Percentiles rank a stretch among this genome's conserved stretches.
phyloP scores from a whole-genome alignment of 78 protist genomes.

The Chrysochromulina parva region DNA sequence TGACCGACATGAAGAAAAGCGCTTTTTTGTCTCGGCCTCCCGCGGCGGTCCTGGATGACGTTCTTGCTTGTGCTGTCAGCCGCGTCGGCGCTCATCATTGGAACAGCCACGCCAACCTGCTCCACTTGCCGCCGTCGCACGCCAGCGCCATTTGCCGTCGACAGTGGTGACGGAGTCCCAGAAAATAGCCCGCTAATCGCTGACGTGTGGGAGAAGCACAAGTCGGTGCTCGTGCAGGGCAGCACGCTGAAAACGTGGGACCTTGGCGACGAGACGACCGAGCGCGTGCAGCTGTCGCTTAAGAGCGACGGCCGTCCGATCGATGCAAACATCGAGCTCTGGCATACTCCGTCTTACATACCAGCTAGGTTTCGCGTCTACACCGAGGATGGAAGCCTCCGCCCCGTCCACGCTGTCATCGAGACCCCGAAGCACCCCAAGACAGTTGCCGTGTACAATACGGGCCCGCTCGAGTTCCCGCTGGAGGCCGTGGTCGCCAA shows the following conservation, averaged over 20 bases:
- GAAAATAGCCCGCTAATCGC: background rate
- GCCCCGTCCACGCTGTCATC: background rate
- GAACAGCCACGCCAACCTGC: too few relatives aligned
- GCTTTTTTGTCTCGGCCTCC: too few relatives aligned
- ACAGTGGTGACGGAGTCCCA: too few relatives aligned
- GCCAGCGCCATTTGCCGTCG: too few relatives aligned
- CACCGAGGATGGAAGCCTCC: background rate
- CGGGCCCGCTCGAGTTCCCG: background rate
- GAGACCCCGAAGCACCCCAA: conserved; percentile 10
- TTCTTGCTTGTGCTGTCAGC: too few relatives aligned
- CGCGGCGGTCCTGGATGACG: too few relatives aligned
- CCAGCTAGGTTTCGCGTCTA: background rate
- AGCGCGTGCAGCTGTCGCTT: background rate
- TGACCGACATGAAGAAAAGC: too few relatives aligned
- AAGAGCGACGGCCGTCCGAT: background rate
- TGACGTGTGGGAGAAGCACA: background rate
- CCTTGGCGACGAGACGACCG: background rate
- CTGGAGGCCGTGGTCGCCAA: background rate
- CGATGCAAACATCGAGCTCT: background rate
- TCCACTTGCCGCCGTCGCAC: too few relatives aligned
- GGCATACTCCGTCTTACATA: background rate
- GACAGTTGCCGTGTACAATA: background rate
- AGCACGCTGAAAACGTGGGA: conserved; percentile 4
- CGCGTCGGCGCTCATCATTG: too few relatives aligned
- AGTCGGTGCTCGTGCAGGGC: background rate